Evolutionary conservation across 768 basidiomycete species (phyloP), one percentile per base, ranked within the genome.

Genomic region (Tylopilus sp.): DNA sequence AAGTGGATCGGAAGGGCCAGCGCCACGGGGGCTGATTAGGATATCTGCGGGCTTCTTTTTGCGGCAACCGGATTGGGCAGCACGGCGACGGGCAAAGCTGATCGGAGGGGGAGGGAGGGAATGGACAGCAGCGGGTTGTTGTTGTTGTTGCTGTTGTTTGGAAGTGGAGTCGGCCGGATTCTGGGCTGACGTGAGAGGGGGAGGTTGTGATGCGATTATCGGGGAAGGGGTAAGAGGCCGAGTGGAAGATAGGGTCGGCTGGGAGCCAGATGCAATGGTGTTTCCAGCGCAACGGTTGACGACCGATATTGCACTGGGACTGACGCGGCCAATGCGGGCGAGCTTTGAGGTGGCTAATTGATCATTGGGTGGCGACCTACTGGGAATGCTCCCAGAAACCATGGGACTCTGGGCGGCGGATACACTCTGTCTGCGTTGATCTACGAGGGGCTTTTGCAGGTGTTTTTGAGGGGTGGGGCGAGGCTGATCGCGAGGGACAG

Each of bases 21-120:
- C 63, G 53, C 83, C 84, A 47, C 84, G 74, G 10, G 87, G 86
- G 57, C 81, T 85, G 73, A 91, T 88, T 54, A 88, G 61, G 54
- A 89, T 86, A 60, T 90, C 88, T 2, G 88, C 86, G 0, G 88
- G 88, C 67, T 88, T 90, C 69, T 75, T 86, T 65, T 79, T 81
- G 41, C 74, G 76, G 1, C 64, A 70, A n/a, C 83, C 81, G 12
- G 83, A 57, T 51, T 82, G 82, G 23, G 79, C 80, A 10, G 86
- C 83, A 41, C 87, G 81, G 48, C 88, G 86, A 33, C 81, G 79
- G 13, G 86, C 84, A 67, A 90, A 89, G 67, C 85, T 87, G 64
- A 86, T 88, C 25, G 88, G 81, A 12, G 83, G 85, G 3, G 86
- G 79, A 1, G 85, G 81, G 7, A 86, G 70, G 0, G 83, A 77